Evolutionary conservation across 164 flowering plant genomes (phyloP).

Genomic region (Houttuynia cordata): DNA sequence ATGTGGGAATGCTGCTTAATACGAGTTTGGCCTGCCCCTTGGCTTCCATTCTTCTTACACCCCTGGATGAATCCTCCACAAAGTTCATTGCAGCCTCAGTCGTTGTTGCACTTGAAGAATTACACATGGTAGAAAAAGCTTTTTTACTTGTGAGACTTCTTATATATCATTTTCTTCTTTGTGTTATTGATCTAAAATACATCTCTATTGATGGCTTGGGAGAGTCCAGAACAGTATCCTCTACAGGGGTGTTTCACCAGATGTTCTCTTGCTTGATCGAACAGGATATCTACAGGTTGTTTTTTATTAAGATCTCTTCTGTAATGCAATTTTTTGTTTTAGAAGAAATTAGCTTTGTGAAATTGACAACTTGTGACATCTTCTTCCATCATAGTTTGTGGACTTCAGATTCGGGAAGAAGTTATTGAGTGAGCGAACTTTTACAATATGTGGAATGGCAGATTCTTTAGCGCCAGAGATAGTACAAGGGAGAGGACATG

Average conservation of each 20-base stretch:
- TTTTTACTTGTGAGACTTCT: background rate
- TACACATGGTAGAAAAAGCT: constrained; percentile 66
- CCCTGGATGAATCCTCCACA: constrained; percentile 75
- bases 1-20: constrained; percentile 67
- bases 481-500: constrained; percentile 86
- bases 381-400: constrained; percentile 43
- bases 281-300: constrained; percentile 76
- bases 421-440: constrained; percentile 62
- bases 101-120: constrained; percentile 56
- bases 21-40: constrained; percentile 72
- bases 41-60: constrained; percentile 55
- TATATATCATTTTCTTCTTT: background rate
- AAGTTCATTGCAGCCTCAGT: constrained; percentile 75
- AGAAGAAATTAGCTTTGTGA: background rate
- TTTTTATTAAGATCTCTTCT: background rate
- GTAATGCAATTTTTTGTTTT: background rate
- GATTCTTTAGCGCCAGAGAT: constrained; percentile 94
- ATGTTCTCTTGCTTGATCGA: constrained; percentile 76
- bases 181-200: background rate
- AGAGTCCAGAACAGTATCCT: constrained; percentile 57
- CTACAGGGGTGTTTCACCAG: constrained; percentile 88
- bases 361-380: background rate
- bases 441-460: constrained; percentile 78
- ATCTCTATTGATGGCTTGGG: constrained; percentile 1
- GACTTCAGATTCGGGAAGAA: constrained; percentile 91